Evolutionary conservation across 805 yeast species (phyloP), one percentile per base, ranked within the genome.

Genomic region (Candida adriatica): DNA sequence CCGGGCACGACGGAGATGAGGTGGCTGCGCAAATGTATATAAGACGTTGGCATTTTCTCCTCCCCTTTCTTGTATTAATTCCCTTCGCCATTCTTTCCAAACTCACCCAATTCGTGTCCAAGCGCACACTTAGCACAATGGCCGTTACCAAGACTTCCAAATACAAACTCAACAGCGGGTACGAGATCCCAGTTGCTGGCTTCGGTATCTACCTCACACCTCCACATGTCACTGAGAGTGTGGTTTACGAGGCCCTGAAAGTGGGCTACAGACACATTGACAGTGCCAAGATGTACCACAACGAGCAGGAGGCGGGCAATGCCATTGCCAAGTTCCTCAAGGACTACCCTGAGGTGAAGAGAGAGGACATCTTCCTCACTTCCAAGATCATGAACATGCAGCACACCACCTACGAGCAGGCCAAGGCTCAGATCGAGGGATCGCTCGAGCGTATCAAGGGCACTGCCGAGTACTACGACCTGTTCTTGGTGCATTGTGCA

Each of bases 391-490:
- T 26, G n/a, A n/a, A n/a, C n/a, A n/a, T n/a, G n/a, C n/a, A n/a
- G n/a, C n/a, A n/a, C n/a, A n/a, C n/a, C n/a, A n/a, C n/a, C n/a
- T n/a, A n/a, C n/a, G n/a, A n/a, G n/a, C n/a, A n/a, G n/a, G n/a
- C n/a, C n/a, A n/a, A n/a, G n/a, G n/a, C n/a, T n/a, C n/a, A n/a
- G n/a, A n/a, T n/a, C n/a, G n/a, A n/a, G n/a, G n/a, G n/a, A n/a
- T n/a, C n/a, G n/a, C n/a, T n/a, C n/a, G n/a, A n/a, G n/a, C n/a
- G n/a, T n/a, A n/a, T n/a, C n/a, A n/a, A n/a, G n/a, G n/a, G n/a
- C n/a, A n/a, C n/a, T n/a, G n/a, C n/a, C n/a, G n/a, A n/a, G n/a
- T 83, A 82, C 48, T 79, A 84, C 39, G 94, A 85, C 50, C 57
- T 84, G 37, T 56, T 79, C 27, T 61, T 84, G 46, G 75, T 84